Evolutionary conservation across 768 basidiomycete species (phyloP), one percentile per base, ranked within the genome.

Genomic region (Suillus discolor): DNA sequence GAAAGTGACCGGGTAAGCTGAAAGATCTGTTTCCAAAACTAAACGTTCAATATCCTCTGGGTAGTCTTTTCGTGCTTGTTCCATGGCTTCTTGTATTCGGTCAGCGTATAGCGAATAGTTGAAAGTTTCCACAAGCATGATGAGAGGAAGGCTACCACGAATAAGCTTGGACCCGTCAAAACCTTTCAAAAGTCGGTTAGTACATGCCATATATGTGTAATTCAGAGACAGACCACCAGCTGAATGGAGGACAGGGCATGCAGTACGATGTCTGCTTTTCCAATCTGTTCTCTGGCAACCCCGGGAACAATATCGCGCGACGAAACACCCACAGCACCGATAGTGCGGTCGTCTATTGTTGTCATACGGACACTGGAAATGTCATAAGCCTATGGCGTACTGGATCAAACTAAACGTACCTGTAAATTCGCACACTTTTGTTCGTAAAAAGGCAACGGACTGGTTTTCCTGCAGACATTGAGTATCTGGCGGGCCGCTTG

Each of bases 311-410:
- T 63, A 63, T 23, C 62, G 23, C 38, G 62, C 62, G 13, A 63
- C 23, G 36, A 54, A 20, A 63, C 62, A 63, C 23, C 62, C 62
- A 28, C 53, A 57, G n/a, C 62, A 63, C 20, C 62, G 62, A 51
- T 38, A 41, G 28, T 38, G 62, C 11, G 47, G 62, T 12, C 12
- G 44, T 18, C 38, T 12, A 18, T 59, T 12, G 23, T 16, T 47
- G 18, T 49, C 28, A 54, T 34, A 39, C 16, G 42, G 53, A 55
- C 62, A 63, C 62, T 63, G 15, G 8, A 23, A 38, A 57, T 23
- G 15, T 57, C 8, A 39, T 57, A 23, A 57, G n/a, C 15, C 2
- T 25, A 57, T 57, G 8, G 13, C n/a, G 15, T 23, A 15, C 13
- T 16, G 23, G 18, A 39, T 16, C n/a, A 25, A 39, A 15, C 38